Evolutionary conservation across 129 eudicot species (phyloP), one percentile per base, ranked within the genome.

Genomic region (Helichrysum umbraculigerum): DNA sequence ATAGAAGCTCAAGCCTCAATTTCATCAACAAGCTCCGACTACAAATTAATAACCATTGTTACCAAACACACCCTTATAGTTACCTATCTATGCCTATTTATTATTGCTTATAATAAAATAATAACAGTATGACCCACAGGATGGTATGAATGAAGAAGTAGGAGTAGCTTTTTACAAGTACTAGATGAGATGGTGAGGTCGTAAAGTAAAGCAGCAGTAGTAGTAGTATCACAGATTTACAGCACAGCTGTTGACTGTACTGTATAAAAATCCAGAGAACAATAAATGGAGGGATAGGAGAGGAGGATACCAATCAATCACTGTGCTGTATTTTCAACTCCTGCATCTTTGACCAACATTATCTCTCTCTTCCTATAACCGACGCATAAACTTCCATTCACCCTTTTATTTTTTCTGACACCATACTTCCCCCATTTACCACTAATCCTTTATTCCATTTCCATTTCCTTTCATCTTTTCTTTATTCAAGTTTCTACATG

Each of bases 311-410:
- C 79, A 47, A 5, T 71, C 63, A 76, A 76, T 75, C 56, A 50
- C 69, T 80, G 84, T 75, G 28, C 34, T 32, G 34, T 32, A 2
- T 74, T 74, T 78, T 85, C 86, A 78, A 82, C 14, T 81, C 83
- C 88, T 85, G 86, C 85, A 81, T 37, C 83, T 85, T 85, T 85
- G 88, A 85, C 88, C 88, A 82, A 44, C 81, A 39, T 39, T 77
- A 74, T 85, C 62, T 78, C 78, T 80, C 34, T 32, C 34, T 32
- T 32, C 1, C 34, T 32, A 59, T 7, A 62, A 70, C 81, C 81
- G 81, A 76, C 84, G 76, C 79, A 39, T 50, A 39, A 81, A 66
- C 79, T 66, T 72, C 62, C 70, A 65, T 73, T 66, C 52, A 67
- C 60, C 59, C 66, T 63, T 66, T 78, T 19, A 17, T 71, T 69